A percentile compares a stretch with the other conserved stretches of the same genome.
Conservation (phyloP, 495 filamentous ascomycete genomes). For the Aspergillus indologenus region DNA sequence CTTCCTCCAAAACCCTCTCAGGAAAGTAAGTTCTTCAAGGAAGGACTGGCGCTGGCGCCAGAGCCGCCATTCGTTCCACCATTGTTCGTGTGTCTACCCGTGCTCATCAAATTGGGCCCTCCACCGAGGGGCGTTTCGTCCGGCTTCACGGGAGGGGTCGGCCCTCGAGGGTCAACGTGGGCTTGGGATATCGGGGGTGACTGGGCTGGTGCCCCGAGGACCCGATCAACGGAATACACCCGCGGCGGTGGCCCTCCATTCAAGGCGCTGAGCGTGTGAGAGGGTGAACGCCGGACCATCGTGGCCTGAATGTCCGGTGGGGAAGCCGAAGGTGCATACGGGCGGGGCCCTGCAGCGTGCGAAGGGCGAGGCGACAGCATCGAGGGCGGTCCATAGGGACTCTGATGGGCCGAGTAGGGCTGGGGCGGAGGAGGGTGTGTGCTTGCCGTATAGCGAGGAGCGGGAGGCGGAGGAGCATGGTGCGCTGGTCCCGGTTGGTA, state of each 20-base stretch:
- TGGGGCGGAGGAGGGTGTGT: slow-evolving; percentile 41
- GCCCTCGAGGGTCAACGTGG: slow-evolving; percentile 34
- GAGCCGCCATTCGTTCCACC: slow-evolving; percentile 37
- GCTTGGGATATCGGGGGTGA: slow-evolving; percentile 39
- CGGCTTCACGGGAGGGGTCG: slow-evolving; percentile 30
- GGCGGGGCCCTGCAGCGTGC: slow-evolving; percentile 35
- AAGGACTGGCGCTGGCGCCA: slow-evolving; percentile 70
- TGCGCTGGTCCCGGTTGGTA: slow-evolving; percentile 32
- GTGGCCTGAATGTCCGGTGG: slow-evolving; percentile 44
- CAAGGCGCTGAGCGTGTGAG: slow-evolving; percentile 37
- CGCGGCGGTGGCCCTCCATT: slow-evolving; percentile 38
- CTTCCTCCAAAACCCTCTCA: slow-evolving; percentile 24
- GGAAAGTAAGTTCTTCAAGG: slow-evolving; percentile 70
- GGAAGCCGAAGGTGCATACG: slow-evolving; percentile 47
- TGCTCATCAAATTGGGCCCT: slow-evolving; percentile 24
- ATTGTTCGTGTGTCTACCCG: slow-evolving; percentile 30
- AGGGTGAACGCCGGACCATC: slow-evolving; percentile 41
- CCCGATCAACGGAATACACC: slow-evolving; percentile 37
- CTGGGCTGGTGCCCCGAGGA: slow-evolving; percentile 33
- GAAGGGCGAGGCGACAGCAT: slow-evolving; percentile 40
- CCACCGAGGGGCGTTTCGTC: slow-evolving; percentile 33
- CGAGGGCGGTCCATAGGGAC: slow-evolving; percentile 39
- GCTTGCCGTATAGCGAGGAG: slow-evolving; percentile 29
- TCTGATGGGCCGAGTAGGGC: slow-evolving; percentile 37
- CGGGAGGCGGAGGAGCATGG: slow-evolving; percentile 26